Evolutionary conservation across 345 rosid species (phyloP), one percentile per base, ranked within the genome.

Genomic region (Eucalyptus virginea): DNA sequence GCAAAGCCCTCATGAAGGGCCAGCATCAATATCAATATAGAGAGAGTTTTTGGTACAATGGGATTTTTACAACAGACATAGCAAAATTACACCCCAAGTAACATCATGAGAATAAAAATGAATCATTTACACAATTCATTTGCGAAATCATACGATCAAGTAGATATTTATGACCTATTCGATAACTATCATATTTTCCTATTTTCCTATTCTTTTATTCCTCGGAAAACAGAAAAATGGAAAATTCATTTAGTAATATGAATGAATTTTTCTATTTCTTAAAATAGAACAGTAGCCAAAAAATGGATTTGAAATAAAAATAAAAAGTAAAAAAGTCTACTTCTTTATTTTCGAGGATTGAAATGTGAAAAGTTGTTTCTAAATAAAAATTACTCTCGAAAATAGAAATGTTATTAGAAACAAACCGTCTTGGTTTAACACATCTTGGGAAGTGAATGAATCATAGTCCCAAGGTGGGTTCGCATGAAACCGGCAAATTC

Each of bases 261-360:
- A 52, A 52, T 3, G 58, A 19, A 52, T 52, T 52, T 52, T 19
- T 52, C 1, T 52, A 52, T 52, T 52, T 52, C 9, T 52, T 52
- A 8, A 52, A 52, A 52, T 19, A 52, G 56, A 52, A 52, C 1
- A 19, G 24, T 52, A 4, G 24, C 11, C 1, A 52, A 52, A 52
- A 19, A 16, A 52, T 8, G 19, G 10, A 19, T 52, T 52, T 52
- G 5, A 52, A 52, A 52, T 52, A 8, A 52, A 52, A 52, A 21
- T 52, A 8, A 52, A 0, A 52, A 8, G 5, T 8, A 8, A 52
- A 52, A 4, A 52, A 8, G 1, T 3, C 1, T 19, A 52, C 0
- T 19, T 52, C 24, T 52, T 21, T 52, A 8, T 21, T 52, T 52
- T 52, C 11, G 0, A 52, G 58, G 21, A 52, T 52, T 26, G 15